phyloP scores from a whole-genome alignment of 2,329 filamentous ascomycete species.

The Periconia macrospinosa region DNA sequence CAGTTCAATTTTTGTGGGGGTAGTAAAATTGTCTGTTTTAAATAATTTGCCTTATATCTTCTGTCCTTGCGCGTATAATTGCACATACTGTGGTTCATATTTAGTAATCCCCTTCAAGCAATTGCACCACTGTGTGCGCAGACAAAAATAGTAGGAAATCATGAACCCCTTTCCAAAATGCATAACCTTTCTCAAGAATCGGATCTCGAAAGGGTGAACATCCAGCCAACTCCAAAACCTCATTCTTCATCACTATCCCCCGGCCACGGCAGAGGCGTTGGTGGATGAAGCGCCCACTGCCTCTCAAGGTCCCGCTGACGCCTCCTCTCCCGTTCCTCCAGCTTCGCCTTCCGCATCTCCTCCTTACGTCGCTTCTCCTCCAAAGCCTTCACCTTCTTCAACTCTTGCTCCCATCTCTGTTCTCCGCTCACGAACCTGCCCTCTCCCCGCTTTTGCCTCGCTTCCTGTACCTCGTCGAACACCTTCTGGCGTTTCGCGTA shows the following conservation, averaged over 20 bases:
- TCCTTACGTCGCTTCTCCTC: not conserved
- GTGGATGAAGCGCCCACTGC: not conserved
- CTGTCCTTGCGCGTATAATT: not conserved
- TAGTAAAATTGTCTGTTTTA: no score
- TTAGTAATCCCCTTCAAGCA: no score
- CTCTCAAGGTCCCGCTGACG: not conserved
- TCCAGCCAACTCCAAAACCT: not conserved
- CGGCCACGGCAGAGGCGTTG: not conserved
- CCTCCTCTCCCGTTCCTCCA: not conserved
- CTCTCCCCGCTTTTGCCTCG: not conserved
- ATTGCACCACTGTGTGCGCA: no score
- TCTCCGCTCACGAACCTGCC: not conserved
- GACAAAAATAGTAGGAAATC: no score
- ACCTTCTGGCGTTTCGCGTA: not conserved
- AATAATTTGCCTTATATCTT: not conserved
- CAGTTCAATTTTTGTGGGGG: not conserved
- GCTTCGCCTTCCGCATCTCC: not conserved
- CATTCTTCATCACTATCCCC: not conserved
- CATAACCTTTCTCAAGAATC: no score
- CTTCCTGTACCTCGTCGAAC: not conserved
- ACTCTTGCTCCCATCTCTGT: not conserved
- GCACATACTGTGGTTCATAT: not conserved
- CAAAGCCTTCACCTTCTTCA: not conserved
- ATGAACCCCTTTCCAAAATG: not conserved
- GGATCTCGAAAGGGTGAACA: not conserved